Percentiles rank a stretch among this genome's conserved stretches.
Evolutionary conservation across 495 filamentous ascomycete species (phyloP).

Genomic region (Penicillium bovifimosum): DNA sequence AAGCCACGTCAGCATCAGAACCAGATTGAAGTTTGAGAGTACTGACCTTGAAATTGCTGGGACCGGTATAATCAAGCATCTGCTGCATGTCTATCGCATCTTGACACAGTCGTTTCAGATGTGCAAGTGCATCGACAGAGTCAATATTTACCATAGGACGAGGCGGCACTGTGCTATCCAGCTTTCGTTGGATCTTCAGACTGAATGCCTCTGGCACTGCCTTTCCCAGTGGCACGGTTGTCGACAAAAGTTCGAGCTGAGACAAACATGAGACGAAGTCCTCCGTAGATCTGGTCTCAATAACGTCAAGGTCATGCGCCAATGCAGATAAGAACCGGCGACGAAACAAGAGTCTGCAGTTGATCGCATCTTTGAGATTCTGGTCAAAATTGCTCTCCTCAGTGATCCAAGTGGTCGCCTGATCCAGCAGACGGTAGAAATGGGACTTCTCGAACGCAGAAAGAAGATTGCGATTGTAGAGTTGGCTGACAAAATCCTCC

Average conservation of each 20-base stretch:
- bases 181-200: slow-evolving; percentile 77
- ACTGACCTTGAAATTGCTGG: slow-evolving; percentile 54
- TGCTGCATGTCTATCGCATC: slow-evolving; percentile 66
- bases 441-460: slow-evolving; percentile 51
- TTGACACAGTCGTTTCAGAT: slow-evolving; percentile 63
- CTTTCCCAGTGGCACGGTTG: slow-evolving; percentile 56
- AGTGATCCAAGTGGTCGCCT: slow-evolving; percentile 52
- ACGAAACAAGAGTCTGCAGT: slow-evolving; percentile 58
- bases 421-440: slow-evolving; percentile 54
- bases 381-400: slow-evolving; percentile 43
- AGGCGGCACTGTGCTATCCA: slow-evolving; percentile 90
- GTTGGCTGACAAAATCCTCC: slow-evolving; percentile 90
- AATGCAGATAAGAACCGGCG: slow-evolving; percentile 53
- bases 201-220: slow-evolving; percentile 76
- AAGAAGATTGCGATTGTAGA: slow-evolving; percentile 75
- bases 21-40: slow-evolving; percentile 6
- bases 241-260: slow-evolving; percentile 45
- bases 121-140: slow-evolving; percentile 63
- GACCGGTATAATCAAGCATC: slow-evolving; percentile 61
- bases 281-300: slow-evolving; percentile 32
- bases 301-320: slow-evolving; percentile 39
- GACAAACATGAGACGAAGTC: slow-evolving; percentile 42
- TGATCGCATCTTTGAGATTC: slow-evolving; percentile 54
- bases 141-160: slow-evolving; percentile 77
- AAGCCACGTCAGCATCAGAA: slow-evolving; percentile 29